Conservation (phyloP, 495 filamentous ascomycete genomes). For the Penicillium daleae region DNA sequence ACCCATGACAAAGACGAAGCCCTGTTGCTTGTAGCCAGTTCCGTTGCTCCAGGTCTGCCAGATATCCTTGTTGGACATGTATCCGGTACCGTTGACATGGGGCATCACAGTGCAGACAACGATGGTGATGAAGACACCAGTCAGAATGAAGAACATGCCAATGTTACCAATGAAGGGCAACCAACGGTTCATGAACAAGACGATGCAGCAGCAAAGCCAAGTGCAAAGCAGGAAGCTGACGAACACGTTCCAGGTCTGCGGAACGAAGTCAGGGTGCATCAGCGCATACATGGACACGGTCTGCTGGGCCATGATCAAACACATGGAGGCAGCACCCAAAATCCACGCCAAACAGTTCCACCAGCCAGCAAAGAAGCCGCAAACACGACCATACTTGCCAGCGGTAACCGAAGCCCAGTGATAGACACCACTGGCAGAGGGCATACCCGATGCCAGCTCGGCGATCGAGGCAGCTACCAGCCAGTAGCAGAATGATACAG, state of each 20-base stretch:
- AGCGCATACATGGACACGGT: conserved; percentile 70
- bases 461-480: conserved; percentile 62
- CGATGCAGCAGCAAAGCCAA: conserved; percentile 65
- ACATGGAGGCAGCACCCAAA: conserved; percentile 65
- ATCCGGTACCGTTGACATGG: conserved; percentile 40
- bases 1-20: conserved; percentile 78
- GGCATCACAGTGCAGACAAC: conserved; percentile 80
- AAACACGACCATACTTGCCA: conserved; percentile 67
- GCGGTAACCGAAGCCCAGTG: conserved; percentile 83
- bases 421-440: conserved; percentile 79
- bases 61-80: conserved; percentile 61
- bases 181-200: conserved; percentile 70
- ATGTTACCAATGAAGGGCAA: conserved; percentile 68
- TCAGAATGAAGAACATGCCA: conserved; percentile 70
- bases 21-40: conserved; percentile 69
- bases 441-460: conserved; percentile 79
- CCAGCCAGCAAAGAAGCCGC: conserved; percentile 80
- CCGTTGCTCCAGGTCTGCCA: conserved; percentile 67
- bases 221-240: conserved; percentile 67
- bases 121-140: conserved; percentile 71
- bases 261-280: conserved; percentile 65
- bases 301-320: conserved; percentile 69
- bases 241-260: conserved; percentile 76
- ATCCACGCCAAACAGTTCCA: conserved; percentile 83
- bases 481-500: conserved; percentile 54